A percentile compares a stretch with the other conserved stretches of the same genome.
Conservation (phyloP, 1,284 basidiomycete genomes). For the Fistulinella staudtii region DNA sequence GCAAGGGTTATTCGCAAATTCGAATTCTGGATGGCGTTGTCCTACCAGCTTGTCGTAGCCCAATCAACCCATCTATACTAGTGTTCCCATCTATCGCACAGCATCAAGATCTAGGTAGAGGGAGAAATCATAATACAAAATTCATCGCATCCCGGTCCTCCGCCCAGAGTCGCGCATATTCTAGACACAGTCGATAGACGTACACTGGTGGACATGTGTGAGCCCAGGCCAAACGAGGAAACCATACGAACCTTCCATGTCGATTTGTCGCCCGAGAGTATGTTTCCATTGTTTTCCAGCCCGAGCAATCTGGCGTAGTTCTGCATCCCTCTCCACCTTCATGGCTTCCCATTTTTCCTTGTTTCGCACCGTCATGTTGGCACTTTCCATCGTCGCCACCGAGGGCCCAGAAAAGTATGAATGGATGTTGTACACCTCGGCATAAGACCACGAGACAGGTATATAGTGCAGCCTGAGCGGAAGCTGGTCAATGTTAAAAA, state of each 20-base stretch:
- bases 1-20: too few species aligned
- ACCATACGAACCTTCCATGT: conserved; percentile 79
- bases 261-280: conserved; percentile 72
- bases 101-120: too few species aligned
- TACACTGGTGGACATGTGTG: conserved; percentile 49
- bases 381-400: conserved; percentile 50
- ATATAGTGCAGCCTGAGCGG: conserved; percentile 95
- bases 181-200: conserved; percentile 84
- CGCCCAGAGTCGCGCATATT: conserved; percentile 82
- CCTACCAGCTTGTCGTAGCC: too few species aligned
- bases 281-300: conserved; percentile 90
- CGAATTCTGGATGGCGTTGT: too few species aligned
- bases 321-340: conserved; percentile 64
- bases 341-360: conserved; percentile 32
- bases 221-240: background rate
- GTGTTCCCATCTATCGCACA: too few species aligned
- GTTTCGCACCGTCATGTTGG: conserved; percentile 37
- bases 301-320: conserved; percentile 76
- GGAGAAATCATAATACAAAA: conserved; percentile 35
- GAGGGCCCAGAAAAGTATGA: conserved; percentile 87
- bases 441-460: conserved; percentile 80
- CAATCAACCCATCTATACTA: too few species aligned
- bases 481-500: too few species aligned
- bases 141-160: conserved; percentile 77
- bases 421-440: conserved; percentile 89